Evolutionary conservation across 176 grass and related monocot genomes (phyloP).

Genomic region (Avena insularis): DNA sequence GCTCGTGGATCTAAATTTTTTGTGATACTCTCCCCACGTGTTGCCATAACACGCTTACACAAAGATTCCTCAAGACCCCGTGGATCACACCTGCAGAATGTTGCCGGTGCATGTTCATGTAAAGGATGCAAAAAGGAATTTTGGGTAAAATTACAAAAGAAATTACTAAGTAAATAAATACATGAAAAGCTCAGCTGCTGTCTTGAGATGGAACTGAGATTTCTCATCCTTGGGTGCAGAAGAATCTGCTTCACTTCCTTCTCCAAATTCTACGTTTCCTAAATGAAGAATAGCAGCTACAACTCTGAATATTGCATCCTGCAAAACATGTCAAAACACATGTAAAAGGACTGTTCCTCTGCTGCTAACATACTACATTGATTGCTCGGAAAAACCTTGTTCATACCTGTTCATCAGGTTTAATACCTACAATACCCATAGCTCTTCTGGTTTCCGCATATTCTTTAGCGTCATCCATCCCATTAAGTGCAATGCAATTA

Average conservation of each 20-base stretch:
- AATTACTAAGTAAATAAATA: slow-evolving; percentile 45
- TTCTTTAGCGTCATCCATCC: slow-evolving; percentile 81
- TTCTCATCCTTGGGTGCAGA: slow-evolving; percentile 89
- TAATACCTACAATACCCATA: slow-evolving; percentile 93
- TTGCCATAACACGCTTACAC: slow-evolving; percentile 95
- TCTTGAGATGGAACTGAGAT: slow-evolving; percentile 87
- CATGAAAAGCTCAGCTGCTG: slow-evolving; percentile 97
- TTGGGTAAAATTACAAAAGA: slow-evolving; percentile 24
- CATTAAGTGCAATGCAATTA: slow-evolving; percentile 85
- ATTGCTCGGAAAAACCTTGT: slow-evolving; percentile 34
- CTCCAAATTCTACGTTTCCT: slow-evolving; percentile 85
- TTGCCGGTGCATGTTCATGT: slow-evolving; percentile 33
- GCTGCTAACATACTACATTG: slow-evolving; percentile 3
- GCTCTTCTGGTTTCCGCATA: slow-evolving; percentile 82
- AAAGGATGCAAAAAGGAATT: slow-evolving; percentile 14
- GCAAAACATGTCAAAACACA: slow-evolving; percentile 11
- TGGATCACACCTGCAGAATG: slow-evolving; percentile 69
- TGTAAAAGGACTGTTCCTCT: slow-evolving; percentile 3
- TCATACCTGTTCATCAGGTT: slow-evolving; percentile 75
- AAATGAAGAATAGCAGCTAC: slow-evolving; percentile 98
- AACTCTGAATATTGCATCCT: slow-evolving; percentile 96
- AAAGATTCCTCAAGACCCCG: slow-evolving; percentile 81
- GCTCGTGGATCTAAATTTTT: slow-evolving; percentile 79
- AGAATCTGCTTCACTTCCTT: slow-evolving; percentile 84
- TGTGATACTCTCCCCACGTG: slow-evolving; percentile 88